phyloP scores from a whole-genome alignment of 352 stramenopile genomes.

The Phytophthora constricta region DNA sequence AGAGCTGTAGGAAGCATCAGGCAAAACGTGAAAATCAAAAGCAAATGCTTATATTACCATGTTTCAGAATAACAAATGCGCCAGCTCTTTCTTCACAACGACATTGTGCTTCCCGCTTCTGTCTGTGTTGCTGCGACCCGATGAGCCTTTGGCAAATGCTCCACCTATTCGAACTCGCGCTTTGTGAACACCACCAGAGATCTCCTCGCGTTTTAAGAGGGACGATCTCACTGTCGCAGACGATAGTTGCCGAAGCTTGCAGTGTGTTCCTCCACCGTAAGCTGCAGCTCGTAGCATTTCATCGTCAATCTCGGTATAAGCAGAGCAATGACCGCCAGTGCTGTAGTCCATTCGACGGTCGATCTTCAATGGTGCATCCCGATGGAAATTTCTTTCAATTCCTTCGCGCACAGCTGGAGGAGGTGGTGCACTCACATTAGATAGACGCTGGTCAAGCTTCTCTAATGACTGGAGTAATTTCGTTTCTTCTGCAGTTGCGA shows the following conservation, averaged over 20 bases:
- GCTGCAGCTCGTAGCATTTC: constrained; percentile 36
- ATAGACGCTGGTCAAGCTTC: constrained; percentile 53
- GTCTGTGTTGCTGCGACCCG: constrained; percentile 10
- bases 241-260: constrained; percentile 40
- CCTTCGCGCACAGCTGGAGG: constrained; percentile 6
- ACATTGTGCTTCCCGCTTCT: constrained; percentile 63
- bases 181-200: constrained; percentile 63
- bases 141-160: constrained; percentile 26
- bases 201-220: constrained; percentile 48
- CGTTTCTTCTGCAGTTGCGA: constrained; percentile 48
- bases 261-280: constrained; percentile 56
- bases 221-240: constrained; percentile 45
- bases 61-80: constrained; percentile 67
- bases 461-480: constrained; percentile 62
- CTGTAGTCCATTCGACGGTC: background rate
- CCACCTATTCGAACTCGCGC: constrained; percentile 56
- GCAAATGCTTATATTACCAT: background rate
- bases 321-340: background rate
- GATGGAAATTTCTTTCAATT: background rate
- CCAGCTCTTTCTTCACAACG: constrained; percentile 64
- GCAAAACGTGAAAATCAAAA: no score
- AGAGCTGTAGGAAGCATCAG: constrained; percentile 39
- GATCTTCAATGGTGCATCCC: background rate
- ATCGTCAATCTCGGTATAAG: constrained; percentile 22
- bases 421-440: constrained; percentile 14